Conservation (phyloP, 805 yeast species). For the Candida broadrunensis region DNA sequence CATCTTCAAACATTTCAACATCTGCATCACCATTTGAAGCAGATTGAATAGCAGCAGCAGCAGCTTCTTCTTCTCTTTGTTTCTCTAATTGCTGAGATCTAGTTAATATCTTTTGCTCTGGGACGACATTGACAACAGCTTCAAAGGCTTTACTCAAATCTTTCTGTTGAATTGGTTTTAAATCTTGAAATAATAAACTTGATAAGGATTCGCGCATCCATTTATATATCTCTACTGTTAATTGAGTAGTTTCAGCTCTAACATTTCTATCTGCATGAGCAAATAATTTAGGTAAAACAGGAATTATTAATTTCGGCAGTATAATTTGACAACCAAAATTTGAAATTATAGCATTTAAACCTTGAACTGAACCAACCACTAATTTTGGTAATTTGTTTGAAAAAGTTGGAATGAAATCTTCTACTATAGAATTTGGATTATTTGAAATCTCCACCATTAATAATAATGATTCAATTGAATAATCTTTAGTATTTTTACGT, state of each 20-base stretch:
- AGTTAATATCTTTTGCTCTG: conserved; percentile 55
- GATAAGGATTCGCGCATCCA: conserved; percentile 71
- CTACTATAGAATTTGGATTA: conserved; percentile 63
- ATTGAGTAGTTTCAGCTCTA: conserved; percentile 68
- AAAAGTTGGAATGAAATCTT: conserved; percentile 60
- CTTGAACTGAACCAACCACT: conserved; percentile 62
- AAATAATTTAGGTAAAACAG: conserved; percentile 63
- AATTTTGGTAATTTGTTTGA: conserved; percentile 72
- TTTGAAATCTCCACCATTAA: conserved; percentile 60
- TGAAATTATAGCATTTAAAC: conserved; percentile 53
- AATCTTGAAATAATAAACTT: conserved; percentile 56
- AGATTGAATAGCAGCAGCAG: conserved; percentile 10
- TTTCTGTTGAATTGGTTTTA: conserved; percentile 90
- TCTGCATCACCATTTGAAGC: conserved; percentile 12
- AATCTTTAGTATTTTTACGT: conserved; percentile 69
- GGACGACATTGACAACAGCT: conserved; percentile 36
- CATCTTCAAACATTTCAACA: conserved; percentile 22
- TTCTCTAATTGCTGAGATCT: conserved; percentile 49
- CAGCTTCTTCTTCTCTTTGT: conserved; percentile 14
- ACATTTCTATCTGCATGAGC: conserved; percentile 86
- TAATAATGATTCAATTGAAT: conserved; percentile 60
- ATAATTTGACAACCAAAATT: conserved; percentile 64
- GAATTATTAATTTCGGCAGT: conserved; percentile 55
- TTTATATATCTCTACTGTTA: conserved; percentile 66
- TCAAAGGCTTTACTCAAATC: conserved; percentile 73